These are phyloP conservation scores for Lipomyces chichibuensis DNA, from an alignment of 805 yeast genomes.

Conservation along the genomic window DNA sequence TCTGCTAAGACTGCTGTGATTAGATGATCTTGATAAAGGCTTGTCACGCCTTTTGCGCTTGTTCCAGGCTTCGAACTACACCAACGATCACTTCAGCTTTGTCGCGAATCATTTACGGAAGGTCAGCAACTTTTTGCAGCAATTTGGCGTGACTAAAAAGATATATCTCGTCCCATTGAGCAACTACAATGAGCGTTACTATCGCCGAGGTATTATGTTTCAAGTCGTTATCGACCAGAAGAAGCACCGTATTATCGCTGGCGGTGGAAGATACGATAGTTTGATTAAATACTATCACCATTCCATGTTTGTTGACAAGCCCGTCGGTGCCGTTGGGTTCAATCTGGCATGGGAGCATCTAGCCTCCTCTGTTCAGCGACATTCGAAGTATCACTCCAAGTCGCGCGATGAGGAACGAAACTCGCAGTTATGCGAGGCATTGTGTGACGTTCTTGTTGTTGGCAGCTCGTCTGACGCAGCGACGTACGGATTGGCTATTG, in stretches of 20 bases:
- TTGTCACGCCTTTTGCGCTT: slow-evolving; percentile 52
- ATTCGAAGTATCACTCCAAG: neutral
- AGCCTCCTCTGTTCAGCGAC: slow-evolving; percentile 45
- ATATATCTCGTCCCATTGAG: slow-evolving; percentile 78
- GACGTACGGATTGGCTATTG: slow-evolving; percentile 64
- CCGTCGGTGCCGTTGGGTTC: slow-evolving; percentile 78
- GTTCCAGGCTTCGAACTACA: slow-evolving; percentile 40
- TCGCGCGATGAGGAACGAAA: slow-evolving; percentile 40
- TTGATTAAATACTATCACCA: slow-evolving; percentile 70
- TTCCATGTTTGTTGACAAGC: slow-evolving; percentile 47
- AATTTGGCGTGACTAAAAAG: slow-evolving; percentile 61
- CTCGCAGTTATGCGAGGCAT: slow-evolving; percentile 25
- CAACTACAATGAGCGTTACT: slow-evolving; percentile 79
- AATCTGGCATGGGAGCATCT: slow-evolving; percentile 75
- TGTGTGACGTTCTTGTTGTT: slow-evolving; percentile 53
- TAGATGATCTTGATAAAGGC: slow-evolving; percentile 63
- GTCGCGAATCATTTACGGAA: slow-evolving; percentile 64
- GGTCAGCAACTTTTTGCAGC: slow-evolving; percentile 57
- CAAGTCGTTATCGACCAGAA: slow-evolving; percentile 75
- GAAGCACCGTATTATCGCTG: slow-evolving; percentile 60
- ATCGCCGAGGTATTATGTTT: slow-evolving; percentile 82
- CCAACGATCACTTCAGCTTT: slow-evolving; percentile 70
- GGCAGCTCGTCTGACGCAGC: slow-evolving; percentile 64
- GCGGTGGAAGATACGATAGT: slow-evolving; percentile 92
- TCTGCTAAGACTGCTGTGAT: neutral